A percentile compares a stretch with the other conserved stretches of the same genome.
Evolutionary conservation across 2,329 filamentous ascomycete species (phyloP).

Genomic region (Ilyonectria mors-panacis): DNA sequence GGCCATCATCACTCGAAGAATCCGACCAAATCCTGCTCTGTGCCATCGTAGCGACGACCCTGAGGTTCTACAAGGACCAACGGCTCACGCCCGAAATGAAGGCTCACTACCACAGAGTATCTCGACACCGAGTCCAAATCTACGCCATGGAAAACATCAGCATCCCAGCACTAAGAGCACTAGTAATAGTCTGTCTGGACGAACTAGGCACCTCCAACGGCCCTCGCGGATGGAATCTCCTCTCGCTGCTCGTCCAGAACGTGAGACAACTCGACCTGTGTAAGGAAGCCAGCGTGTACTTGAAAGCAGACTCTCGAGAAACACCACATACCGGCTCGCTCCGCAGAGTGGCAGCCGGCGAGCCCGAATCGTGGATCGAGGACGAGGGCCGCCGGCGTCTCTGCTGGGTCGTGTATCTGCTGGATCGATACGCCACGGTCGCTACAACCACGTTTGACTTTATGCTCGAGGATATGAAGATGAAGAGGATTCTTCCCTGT

Average conservation of each 20-base stretch:
- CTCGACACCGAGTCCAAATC: conserved; percentile 57
- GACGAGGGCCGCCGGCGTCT: conserved; percentile 60
- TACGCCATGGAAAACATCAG: conserved; percentile 60
- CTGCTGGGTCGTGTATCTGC: conserved; percentile 62
- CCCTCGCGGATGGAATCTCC: conserved; percentile 59
- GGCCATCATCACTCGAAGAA: conserved; percentile 57
- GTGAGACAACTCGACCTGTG: conserved; percentile 57
- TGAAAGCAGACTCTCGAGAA: conserved; percentile 52
- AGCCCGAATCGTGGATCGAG: conserved; percentile 61
- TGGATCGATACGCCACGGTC: conserved; percentile 61
- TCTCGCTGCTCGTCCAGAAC: conserved; percentile 57
- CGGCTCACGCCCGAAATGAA: conserved; percentile 56
- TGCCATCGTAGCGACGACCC: conserved; percentile 60
- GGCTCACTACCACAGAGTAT: conserved; percentile 57
- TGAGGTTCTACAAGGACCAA: conserved; percentile 59
- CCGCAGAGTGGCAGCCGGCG: conserved; percentile 52
- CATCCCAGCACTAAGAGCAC: conserved; percentile 56
- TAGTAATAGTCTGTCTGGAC: conserved; percentile 60
- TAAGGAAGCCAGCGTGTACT: conserved; percentile 57
- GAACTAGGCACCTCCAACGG: conserved; percentile 61
- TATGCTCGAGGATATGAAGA: conserved; percentile 57
- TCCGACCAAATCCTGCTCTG: conserved; percentile 59
- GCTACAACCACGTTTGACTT: conserved; percentile 60
- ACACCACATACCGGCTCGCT: conserved; percentile 53
- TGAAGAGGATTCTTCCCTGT: conserved; percentile 59